Evolutionary conservation across 1,139 yeast genomes (phyloP), one percentile per base, ranked within the genome.

Genomic region (Debaryomycetaceae sp.): DNA sequence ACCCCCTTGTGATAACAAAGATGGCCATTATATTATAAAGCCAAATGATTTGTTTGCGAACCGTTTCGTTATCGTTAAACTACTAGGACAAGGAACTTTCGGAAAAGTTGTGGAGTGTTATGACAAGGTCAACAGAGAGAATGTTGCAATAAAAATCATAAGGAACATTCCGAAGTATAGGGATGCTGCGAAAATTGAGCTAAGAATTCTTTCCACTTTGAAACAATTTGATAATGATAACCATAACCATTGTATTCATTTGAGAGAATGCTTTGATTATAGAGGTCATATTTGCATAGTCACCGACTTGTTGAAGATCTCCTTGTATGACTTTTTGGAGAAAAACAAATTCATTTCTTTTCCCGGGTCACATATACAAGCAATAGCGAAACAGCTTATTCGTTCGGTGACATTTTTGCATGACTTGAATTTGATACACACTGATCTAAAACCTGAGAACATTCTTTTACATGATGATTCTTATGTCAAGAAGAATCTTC

Each of bases 1-100:
- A 30, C 74, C 75, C 1, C 74, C 74, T 0, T 78, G 83, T 53
- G 83, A 77, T 46, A 96, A 88, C 57, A 81, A 81, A 38, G 89
- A 87, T 48, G 96, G 96, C 0, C 94, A 89, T 60, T 88, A 87
- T 56, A 76, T 86, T 36, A 81, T 85, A 31, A 78, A 71, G 41
- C 63, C 73, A 11, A 79, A 81, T 44, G 81, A 81, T 34, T 51
- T 62, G 3, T 83, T 84, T 59, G 84, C 91, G 26, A 78, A 83
- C 49, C 70, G 95, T 37, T 83, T 84, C 52, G 63, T 79, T 18
- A 82, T 87, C 15, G 67, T 77, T 29, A 75, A 82, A 41, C 67
- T 88, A 39, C 68, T 94, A 44, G 99, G 99, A 17, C 98, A 92
- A 56, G 99, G 99, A 6, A 94, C 98, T 0, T 94, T 92, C 68